Evolutionary conservation across 2,329 filamentous ascomycete genomes (phyloP), one percentile per base, ranked within the genome.

Genomic region (Ascochyta lentis): DNA sequence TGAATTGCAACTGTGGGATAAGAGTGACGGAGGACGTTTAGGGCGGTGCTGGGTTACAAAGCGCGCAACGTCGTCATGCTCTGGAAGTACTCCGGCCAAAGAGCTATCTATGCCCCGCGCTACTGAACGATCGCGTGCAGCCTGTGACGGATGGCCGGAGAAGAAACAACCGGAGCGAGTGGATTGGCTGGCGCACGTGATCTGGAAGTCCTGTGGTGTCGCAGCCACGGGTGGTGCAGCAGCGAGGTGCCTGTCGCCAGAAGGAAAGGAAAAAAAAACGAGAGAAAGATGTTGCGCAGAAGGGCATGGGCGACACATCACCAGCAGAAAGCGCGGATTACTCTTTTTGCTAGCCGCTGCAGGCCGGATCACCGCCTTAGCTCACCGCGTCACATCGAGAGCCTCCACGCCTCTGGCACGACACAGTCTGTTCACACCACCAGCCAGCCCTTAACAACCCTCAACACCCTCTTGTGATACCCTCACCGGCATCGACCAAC

Each of bases 11-110:
- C 9, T 6, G 53, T 26, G 27, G 49, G 31, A 24, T 42, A 43
- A 29, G 33, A 44, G 33, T 22, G 13, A 38, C 7, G 49, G 41
- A 51, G 26, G 38, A 43, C 38, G 50, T 41, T 56, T 51, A 24
- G 40, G 38, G 42, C 33, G 41, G 31, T 29, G 53, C 23, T 47
- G 35, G 29, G 47, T 50, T 48, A 51, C 47, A 47, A 48, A 48
- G 53, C 37, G 33, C 38, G 24, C 53, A 56, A 59, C 47, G 45
- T 57, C 65, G 64, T 68, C 66, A 69, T 67, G 45, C 59, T 48
- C 46, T 55, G 41, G 39, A 26, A 46, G 41, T 26, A 42, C 49
- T 42, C 34, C 35, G 45, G 49, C 41, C 29, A 49, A 39, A 51
- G 47, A 58, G 49, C 40, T 54, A 43, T 58, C 40, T 54, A 39